Percentiles rank a stretch among this genome's conserved stretches.
These are phyloP conservation scores for Mesembryanthemum crystallinum DNA, from an alignment of 148 eudicot genomes.

Conservation along the genomic window DNA sequence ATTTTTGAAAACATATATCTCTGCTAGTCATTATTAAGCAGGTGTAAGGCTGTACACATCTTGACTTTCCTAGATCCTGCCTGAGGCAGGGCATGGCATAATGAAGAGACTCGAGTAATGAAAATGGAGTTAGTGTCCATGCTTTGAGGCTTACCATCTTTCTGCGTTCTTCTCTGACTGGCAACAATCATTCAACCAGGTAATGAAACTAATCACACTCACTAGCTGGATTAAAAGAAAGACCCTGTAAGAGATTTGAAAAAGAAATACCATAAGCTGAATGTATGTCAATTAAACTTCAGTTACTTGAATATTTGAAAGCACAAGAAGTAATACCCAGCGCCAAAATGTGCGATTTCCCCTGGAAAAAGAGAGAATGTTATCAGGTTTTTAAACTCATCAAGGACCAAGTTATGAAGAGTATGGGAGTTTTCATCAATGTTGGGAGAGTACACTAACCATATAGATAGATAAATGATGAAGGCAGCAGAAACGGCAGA, in stretches of 20 bases:
- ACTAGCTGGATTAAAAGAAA: slow-evolving; percentile 77
- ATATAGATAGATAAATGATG: slow-evolving; percentile 44
- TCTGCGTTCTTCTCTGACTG: slow-evolving; percentile 57
- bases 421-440: neutral
- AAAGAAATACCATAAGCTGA: neutral
- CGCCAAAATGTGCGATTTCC: slow-evolving; percentile 83
- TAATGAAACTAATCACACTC: slow-evolving; percentile 80
- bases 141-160: slow-evolving; percentile 47
- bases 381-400: neutral
- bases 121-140: neutral
- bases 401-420: neutral
- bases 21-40: neutral
- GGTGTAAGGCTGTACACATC: neutral
- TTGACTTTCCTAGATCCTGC: too few relatives aligned
- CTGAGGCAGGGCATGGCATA: neutral
- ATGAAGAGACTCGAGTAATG: neutral
- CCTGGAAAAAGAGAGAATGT: slow-evolving; percentile 43
- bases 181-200: slow-evolving; percentile 67
- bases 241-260: slow-evolving; percentile 50
- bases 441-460: slow-evolving; percentile 40
- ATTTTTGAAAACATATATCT: too few relatives aligned
- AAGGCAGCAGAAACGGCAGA: slow-evolving; percentile 52
- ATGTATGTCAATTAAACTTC: neutral
- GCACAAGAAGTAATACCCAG: slow-evolving; percentile 50
- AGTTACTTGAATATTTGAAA: neutral